phyloP scores from a whole-genome alignment of 352 stramenopile species.

The Blastocystis sp. region DNA sequence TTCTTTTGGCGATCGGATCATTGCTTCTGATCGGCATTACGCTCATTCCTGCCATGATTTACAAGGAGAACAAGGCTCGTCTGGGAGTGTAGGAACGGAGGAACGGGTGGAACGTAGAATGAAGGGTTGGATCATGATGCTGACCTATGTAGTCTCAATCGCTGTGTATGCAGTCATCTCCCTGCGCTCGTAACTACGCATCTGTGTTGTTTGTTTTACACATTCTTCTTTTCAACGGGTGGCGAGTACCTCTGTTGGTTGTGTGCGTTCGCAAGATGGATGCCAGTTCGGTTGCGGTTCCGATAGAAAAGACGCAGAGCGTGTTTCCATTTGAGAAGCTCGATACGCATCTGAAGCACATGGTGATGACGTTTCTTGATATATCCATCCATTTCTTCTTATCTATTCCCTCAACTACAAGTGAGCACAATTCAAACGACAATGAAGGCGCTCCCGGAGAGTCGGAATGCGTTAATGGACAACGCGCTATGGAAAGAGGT shows the following conservation, averaged over 20 bases:
- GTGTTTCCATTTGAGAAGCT: not conserved
- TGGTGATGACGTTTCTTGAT: slow-evolving; percentile 12
- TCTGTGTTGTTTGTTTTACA: not conserved
- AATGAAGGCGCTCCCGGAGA: slow-evolving; percentile 6
- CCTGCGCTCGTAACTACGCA: not conserved
- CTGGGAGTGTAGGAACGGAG: not conserved
- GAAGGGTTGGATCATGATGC: slow-evolving; percentile 6
- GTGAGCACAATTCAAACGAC: not conserved
- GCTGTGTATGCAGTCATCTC: not conserved
- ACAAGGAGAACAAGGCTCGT: slow-evolving; percentile 17
- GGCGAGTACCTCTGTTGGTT: not conserved
- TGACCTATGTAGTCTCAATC: not conserved
- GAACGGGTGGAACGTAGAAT: not conserved
- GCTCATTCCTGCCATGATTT: slow-evolving; percentile 18
- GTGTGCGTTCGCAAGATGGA: too few relatives aligned
- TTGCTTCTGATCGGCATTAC: slow-evolving; percentile 32
- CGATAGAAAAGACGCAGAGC: too few relatives aligned
- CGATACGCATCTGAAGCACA: not conserved
- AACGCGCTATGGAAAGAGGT: slow-evolving; percentile 27
- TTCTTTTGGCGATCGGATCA: not conserved
- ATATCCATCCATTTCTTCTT: not conserved
- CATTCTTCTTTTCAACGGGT: not conserved
- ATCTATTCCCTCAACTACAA: not conserved
- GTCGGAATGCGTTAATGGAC: not conserved
- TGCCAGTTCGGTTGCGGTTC: not conserved